Percentiles rank a stretch among this genome's conserved stretches.
Evolutionary conservation across 208 protist genomes (phyloP).

Genomic region (Leptomonas pyrrhocoris): DNA sequence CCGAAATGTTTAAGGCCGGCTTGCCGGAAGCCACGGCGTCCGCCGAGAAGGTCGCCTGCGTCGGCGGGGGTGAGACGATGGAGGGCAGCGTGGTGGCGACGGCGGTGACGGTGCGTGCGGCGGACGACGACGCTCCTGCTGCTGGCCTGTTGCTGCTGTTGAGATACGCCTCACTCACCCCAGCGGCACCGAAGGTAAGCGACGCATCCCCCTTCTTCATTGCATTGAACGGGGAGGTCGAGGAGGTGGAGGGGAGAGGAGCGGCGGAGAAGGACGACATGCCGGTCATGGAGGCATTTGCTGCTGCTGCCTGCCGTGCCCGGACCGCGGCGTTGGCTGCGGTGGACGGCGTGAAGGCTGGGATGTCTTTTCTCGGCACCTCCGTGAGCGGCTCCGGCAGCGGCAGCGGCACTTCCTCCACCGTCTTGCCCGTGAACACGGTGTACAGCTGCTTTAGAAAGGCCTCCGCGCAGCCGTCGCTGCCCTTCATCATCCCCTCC

Average conservation of each 20-base stretch:
- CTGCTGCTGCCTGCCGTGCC: conserved; percentile 6
- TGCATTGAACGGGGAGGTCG: not conserved
- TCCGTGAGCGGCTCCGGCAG: conserved; percentile 45
- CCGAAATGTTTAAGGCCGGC: conserved; percentile 22
- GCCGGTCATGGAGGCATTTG: not conserved
- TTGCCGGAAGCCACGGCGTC: conserved; percentile 1
- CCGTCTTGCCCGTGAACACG: conserved; percentile 64
- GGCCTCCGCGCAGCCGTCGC: conserved; percentile 68
- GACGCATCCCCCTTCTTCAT: not conserved
- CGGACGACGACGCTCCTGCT: not conserved
- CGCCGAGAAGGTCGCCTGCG: conserved; percentile 3
- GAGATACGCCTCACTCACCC: not conserved
- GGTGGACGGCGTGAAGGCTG: conserved; percentile 20
- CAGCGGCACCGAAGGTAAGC: not conserved
- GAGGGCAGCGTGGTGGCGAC: not conserved
- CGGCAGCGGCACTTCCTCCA: conserved; percentile 32
- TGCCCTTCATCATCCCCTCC: conserved; percentile 75
- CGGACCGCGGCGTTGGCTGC: conserved; percentile 19
- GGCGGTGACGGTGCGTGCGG: not conserved
- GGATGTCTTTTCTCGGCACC: conserved; percentile 26
- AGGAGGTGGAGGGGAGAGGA: no score
- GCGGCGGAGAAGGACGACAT: no score
- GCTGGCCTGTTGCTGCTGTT: not conserved
- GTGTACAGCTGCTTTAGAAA: conserved; percentile 85
- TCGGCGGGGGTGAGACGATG: not conserved